Evolutionary conservation across 306 rosid genomes (phyloP).

Genomic region (Cucumis melo): DNA sequence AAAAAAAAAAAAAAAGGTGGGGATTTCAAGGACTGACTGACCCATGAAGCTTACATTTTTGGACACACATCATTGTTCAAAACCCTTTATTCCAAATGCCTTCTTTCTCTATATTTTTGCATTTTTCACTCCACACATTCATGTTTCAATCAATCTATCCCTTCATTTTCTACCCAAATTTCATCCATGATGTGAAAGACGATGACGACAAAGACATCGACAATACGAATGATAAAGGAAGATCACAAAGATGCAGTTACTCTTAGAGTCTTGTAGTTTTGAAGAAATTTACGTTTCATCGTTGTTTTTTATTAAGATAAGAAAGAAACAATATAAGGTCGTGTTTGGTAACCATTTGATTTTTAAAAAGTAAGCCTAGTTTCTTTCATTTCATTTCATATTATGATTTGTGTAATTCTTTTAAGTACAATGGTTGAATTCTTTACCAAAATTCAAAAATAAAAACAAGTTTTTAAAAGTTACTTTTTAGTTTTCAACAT

Average conservation of each 20-base stretch:
- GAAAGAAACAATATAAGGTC: neutral
- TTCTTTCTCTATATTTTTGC: neutral
- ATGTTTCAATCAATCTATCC: neutral
- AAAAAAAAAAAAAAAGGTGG: neutral
- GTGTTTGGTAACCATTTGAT: no score
- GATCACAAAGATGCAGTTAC: neutral
- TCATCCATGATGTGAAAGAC: neutral
- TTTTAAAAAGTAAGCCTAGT: no score
- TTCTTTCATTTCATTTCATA: no score
- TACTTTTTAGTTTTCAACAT: no score
- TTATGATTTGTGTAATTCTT: no score
- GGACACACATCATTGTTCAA: constrained; percentile 20
- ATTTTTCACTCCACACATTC: neutral
- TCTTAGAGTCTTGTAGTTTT: neutral
- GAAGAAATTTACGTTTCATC: neutral
- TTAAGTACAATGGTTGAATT: no score
- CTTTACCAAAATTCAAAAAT: no score
- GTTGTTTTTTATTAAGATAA: neutral
- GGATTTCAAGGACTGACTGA: constrained; percentile 1
- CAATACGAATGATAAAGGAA: neutral
- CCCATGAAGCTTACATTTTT: constrained; percentile 16
- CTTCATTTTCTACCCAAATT: neutral
- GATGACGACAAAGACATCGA: neutral
- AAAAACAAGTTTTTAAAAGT: no score
- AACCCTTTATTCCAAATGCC: constrained; percentile 7